Evolutionary conservation across 1,284 basidiomycete genomes (phyloP).

Genomic region (Trichosporon ovoides): DNA sequence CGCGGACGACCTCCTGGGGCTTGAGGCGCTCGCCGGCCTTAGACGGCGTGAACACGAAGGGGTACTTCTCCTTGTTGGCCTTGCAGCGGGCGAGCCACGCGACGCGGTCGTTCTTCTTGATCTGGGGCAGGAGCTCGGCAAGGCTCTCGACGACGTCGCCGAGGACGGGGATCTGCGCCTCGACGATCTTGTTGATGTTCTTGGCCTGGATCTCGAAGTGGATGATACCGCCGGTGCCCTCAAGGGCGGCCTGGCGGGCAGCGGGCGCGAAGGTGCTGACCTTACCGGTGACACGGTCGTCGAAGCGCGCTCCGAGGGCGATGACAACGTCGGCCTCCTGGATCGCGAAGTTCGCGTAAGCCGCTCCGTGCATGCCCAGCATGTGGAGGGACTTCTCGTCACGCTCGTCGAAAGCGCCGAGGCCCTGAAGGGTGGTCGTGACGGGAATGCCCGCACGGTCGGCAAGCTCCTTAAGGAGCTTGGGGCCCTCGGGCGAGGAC

Average conservation of each 20-base stretch:
- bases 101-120: conserved; percentile 59
- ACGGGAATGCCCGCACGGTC: conserved; percentile 91
- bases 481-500: conserved; percentile 73
- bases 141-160: conserved; percentile 88
- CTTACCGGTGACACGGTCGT: conserved; percentile 96
- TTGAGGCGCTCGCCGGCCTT: conserved; percentile 68
- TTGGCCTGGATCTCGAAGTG: conserved; percentile 99
- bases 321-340: conserved; percentile 97
- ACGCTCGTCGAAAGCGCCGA: conserved; percentile 91
- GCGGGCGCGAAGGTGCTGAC: conserved; percentile 85
- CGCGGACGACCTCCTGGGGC: conserved; percentile 94
- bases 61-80: conserved; percentile 80
- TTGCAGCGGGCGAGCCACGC: conserved; percentile 81
- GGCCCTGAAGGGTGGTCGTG: conserved; percentile 91
- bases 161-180: conserved; percentile 87
- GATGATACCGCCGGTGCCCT: conserved; percentile 90
- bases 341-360: conserved; percentile 96
- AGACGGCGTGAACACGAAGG: conserved; percentile 79
- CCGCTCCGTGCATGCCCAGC: conserved; percentile 98
- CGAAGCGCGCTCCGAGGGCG: conserved; percentile 91
- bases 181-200: conserved; percentile 98
- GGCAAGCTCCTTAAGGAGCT: conserved; percentile 72
- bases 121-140: conserved; percentile 71
- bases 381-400: conserved; percentile 86
- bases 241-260: conserved; percentile 75